These are phyloP conservation scores for Amanita subjunquillea DNA, from an alignment of 768 basidiomycete genomes.

Conservation along the genomic window DNA sequence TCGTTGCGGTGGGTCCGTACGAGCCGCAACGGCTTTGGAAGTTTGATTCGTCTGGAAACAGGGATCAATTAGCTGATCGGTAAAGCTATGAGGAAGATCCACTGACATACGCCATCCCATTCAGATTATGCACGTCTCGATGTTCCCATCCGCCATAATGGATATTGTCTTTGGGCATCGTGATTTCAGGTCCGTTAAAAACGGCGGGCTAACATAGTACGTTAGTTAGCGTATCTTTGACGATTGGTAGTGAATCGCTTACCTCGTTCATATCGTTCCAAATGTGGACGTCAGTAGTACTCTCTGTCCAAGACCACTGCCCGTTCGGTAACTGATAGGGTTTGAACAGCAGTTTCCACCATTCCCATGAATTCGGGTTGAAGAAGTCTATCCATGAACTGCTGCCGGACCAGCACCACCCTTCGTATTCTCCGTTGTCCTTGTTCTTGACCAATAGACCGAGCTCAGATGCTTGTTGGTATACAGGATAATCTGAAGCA, in stretches of 20 bases:
- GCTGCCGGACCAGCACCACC: conserved; percentile 98
- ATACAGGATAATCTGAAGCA: conserved; percentile 67
- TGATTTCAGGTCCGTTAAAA: conserved; percentile 98
- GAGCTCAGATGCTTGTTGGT: conserved; percentile 75
- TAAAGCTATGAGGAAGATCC: not conserved
- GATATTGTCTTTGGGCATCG: conserved; percentile 53
- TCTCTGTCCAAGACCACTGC: conserved; percentile 68
- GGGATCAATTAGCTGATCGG: not conserved
- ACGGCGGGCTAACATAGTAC: conserved; percentile 57
- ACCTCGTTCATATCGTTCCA: conserved; percentile 99
- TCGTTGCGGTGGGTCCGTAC: conserved; percentile 66
- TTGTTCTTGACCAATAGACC: conserved; percentile 74
- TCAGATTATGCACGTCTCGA: conserved; percentile 94
- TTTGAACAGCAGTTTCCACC: conserved; percentile 87
- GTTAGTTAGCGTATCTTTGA: not conserved
- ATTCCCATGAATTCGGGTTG: conserved; percentile 80
- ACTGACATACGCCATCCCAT: conserved; percentile 86
- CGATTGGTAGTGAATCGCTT: conserved; percentile 4
- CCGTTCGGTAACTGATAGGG: conserved; percentile 36
- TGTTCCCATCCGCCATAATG: conserved; percentile 98
- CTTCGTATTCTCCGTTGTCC: conserved; percentile 80
- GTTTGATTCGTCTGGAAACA: conserved; percentile 68
- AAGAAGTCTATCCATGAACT: conserved; percentile 98
- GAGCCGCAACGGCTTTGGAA: conserved; percentile 63
- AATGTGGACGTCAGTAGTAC: conserved; percentile 78